Conservation (phyloP, 176 grass and related monocot genomes). For the Carex pumila region DNA sequence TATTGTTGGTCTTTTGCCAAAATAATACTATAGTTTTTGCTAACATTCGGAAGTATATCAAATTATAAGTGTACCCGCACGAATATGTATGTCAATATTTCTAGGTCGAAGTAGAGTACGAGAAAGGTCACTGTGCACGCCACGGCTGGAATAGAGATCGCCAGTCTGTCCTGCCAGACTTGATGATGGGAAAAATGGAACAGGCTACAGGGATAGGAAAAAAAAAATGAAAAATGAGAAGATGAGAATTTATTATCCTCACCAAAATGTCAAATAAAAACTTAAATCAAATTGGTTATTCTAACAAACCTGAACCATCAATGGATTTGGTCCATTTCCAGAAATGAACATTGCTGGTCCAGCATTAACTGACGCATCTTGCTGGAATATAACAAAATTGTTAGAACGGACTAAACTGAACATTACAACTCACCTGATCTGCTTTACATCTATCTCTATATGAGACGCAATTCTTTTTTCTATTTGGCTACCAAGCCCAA, state of each 20-base stretch:
- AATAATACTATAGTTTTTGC: neutral
- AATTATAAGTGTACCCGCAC: constrained; percentile 38
- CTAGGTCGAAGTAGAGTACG: constrained; percentile 48
- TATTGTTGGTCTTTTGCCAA: neutral
- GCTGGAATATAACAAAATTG: constrained; percentile 47
- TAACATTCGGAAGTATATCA: neutral
- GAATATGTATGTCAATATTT: constrained; percentile 67
- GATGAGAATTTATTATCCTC: constrained; percentile 18
- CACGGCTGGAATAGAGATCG: constrained; percentile 43
- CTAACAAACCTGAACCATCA: constrained; percentile 91
- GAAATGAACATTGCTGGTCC: constrained; percentile 97
- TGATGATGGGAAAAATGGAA: constrained; percentile 73
- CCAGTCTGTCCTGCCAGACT: constrained; percentile 59
- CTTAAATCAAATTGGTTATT: constrained; percentile 14
- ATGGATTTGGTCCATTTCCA: constrained; percentile 78
- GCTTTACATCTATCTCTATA: neutral
- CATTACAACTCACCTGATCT: neutral
- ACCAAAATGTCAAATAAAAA: constrained; percentile 7
- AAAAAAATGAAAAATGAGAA: neutral
- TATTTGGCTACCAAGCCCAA: neutral
- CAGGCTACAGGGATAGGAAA: constrained; percentile 58
- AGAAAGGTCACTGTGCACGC: constrained; percentile 32
- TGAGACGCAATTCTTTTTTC: neutral
- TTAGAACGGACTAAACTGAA: constrained; percentile 13
- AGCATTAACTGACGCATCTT: constrained; percentile 71